These are phyloP conservation scores for Populus hybrid DNA, from an alignment of 441 rosid species.

Conservation along the genomic window DNA sequence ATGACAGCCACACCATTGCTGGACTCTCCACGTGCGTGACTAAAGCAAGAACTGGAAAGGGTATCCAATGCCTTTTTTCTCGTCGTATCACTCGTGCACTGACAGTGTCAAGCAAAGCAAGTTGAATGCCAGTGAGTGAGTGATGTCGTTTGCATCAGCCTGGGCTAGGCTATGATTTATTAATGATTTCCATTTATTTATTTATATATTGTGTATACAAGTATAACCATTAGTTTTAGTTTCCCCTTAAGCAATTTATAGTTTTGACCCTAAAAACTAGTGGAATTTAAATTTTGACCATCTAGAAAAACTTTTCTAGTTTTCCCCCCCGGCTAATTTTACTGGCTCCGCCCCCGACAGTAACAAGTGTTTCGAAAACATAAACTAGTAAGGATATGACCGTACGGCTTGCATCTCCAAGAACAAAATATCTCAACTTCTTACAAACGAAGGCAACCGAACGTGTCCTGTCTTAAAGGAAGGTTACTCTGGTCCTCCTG, in stretches of 20 bases:
- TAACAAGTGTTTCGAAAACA: neutral
- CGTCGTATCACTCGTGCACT: no score
- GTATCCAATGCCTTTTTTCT: neutral
- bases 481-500: neutral
- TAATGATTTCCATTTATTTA: neutral
- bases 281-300: no score
- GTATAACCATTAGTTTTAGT: no score
- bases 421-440: neutral
- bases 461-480: neutral
- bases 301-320: neutral
- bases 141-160: neutral
- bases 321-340: neutral
- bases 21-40: neutral
- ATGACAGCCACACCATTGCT: neutral
- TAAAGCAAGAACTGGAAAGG: neutral
- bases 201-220: no score
- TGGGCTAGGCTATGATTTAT: neutral
- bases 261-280: no score
- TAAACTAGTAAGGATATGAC: neutral
- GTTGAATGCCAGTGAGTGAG: neutral
- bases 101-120: neutral
- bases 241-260: no score
- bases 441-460: neutral
- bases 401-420: neutral
- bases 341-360: neutral